Evolutionary conservation across 768 basidiomycete genomes (phyloP).

Genomic region (Nidula microcarpa): DNA sequence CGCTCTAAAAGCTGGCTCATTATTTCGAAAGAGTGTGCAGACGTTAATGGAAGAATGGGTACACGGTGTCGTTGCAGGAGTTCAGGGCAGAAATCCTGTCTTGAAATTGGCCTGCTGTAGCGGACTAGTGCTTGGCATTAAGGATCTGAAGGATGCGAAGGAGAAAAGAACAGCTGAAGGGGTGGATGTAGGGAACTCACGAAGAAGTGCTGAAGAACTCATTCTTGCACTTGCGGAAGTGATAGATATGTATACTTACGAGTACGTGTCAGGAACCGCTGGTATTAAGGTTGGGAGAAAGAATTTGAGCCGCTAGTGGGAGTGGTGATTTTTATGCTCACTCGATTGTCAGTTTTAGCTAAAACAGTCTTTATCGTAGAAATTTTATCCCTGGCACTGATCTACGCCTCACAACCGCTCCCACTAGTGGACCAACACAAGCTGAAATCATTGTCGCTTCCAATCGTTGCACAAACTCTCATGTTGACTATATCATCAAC

Average conservation of each 20-base stretch:
- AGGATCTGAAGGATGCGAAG: conserved; percentile 41
- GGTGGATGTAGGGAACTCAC: conserved; percentile 22
- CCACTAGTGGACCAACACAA: conserved; percentile 51
- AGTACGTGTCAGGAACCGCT: conserved; percentile 16
- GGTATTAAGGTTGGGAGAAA: conserved; percentile 53
- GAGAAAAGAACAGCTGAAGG: conserved; percentile 12
- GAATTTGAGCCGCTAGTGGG: conserved; percentile 60
- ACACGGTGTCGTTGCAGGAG: conserved; percentile 45
- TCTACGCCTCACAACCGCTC: conserved; percentile 59
- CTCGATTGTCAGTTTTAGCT: neutral
- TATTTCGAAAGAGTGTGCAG: conserved; percentile 35
- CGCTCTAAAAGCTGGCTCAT: conserved; percentile 23
- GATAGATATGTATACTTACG: conserved; percentile 52
- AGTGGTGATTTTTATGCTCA: conserved; percentile 20
- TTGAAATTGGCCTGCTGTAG: conserved; percentile 61
- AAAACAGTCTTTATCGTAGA: conserved; percentile 19
- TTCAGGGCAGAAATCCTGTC: conserved; percentile 64
- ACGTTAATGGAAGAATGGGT: conserved; percentile 49
- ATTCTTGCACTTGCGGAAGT: conserved; percentile 72
- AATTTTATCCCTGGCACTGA: conserved; percentile 44
- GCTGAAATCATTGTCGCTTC: conserved; percentile 58
- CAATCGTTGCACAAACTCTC: conserved; percentile 28
- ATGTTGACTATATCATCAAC: conserved; percentile 34
- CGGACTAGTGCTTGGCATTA: conserved; percentile 62
- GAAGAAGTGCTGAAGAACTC: conserved; percentile 52